Percentiles rank a stretch among this genome's conserved stretches.
Conservation (phyloP, 2,329 filamentous ascomycete species). For the Huntiella omanensis region DNA sequence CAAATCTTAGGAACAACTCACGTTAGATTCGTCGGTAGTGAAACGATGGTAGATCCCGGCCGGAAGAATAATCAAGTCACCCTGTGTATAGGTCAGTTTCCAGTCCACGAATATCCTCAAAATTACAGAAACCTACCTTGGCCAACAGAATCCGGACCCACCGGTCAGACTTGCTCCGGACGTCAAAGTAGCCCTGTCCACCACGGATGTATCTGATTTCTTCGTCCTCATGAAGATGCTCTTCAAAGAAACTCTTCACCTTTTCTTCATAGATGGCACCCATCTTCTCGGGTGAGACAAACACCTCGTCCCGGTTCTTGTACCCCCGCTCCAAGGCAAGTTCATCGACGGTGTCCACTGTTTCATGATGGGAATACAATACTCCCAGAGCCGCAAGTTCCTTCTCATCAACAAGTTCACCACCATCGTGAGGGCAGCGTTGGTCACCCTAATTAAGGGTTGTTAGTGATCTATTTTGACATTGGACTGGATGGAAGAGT, state of each 20-base stretch:
- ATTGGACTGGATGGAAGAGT: background rate
- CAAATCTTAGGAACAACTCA: slow-evolving; percentile 28
- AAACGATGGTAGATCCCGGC: slow-evolving; percentile 96
- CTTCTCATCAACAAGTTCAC: slow-evolving; percentile 42
- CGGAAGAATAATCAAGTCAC: slow-evolving; percentile 82
- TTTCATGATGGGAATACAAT: slow-evolving; percentile 50
- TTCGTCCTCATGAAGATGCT: slow-evolving; percentile 96
- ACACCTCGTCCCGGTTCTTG: slow-evolving; percentile 88
- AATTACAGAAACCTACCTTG: slow-evolving; percentile 33
- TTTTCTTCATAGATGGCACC: slow-evolving; percentile 80
- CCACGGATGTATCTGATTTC: slow-evolving; percentile 90
- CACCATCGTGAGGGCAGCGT: slow-evolving; percentile 75
- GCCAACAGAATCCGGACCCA: slow-evolving; percentile 78
- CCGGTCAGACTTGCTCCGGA: slow-evolving; percentile 60
- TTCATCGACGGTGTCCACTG: slow-evolving; percentile 47
- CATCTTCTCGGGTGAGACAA: slow-evolving; percentile 70
- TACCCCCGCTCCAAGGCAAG: slow-evolving; percentile 63
- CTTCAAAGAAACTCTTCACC: slow-evolving; percentile 81
- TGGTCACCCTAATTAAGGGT: slow-evolving; percentile 57
- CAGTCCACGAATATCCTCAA: background rate
- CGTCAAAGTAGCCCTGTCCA: slow-evolving; percentile 84
- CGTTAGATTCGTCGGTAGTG: slow-evolving; percentile 80
- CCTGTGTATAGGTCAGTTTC: slow-evolving; percentile 16
- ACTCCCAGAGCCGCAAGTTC: slow-evolving; percentile 63
- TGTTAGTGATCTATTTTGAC: background rate